phyloP scores from a whole-genome alignment of 2,329 filamentous ascomycete species.

The Verticillium zaregamsianum region DNA sequence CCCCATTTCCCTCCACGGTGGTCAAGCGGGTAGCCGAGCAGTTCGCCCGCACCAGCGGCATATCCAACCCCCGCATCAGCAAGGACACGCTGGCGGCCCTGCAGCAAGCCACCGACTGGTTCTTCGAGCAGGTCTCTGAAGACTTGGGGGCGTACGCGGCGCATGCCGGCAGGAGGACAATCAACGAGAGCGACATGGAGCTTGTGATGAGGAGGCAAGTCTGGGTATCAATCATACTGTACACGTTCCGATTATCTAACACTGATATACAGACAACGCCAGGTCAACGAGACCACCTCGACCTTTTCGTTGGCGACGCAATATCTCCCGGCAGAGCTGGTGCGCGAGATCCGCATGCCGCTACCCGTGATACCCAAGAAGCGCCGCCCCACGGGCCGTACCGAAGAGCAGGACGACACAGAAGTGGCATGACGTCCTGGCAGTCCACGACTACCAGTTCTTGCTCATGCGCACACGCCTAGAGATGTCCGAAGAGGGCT shows the following conservation, averaged over 20 bases:
- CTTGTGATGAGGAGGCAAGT: constrained; percentile 79
- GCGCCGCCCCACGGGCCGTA: constrained; percentile 24
- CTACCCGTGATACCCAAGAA: constrained; percentile 48
- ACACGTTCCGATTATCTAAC: constrained; percentile 21
- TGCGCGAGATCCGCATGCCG: constrained; percentile 77
- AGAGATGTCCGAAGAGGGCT: constrained; percentile 69
- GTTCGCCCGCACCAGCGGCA: constrained; percentile 63
- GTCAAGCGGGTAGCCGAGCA: constrained; percentile 71
- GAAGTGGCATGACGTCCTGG: constrained; percentile 29
- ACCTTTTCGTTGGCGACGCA: constrained; percentile 82
- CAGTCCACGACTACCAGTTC: constrained; percentile 54
- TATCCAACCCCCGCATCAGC: constrained; percentile 63
- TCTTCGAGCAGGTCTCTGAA: constrained; percentile 82
- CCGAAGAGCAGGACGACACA: constrained; percentile 37
- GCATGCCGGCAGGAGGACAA: constrained; percentile 78
- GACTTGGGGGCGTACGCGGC: constrained; percentile 75
- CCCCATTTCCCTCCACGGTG: constrained; percentile 66
- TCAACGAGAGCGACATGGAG: constrained; percentile 80
- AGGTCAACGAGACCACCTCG: constrained; percentile 66
- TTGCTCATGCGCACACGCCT: constrained; percentile 73
- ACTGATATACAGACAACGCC: constrained; percentile 63
- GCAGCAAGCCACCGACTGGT: constrained; percentile 82
- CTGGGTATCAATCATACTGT: constrained; percentile 13
- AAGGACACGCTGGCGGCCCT: constrained; percentile 72
- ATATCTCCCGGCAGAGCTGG: constrained; percentile 74